Conservation (phyloP, 345 rosid species). For the Boechera stricta region DNA sequence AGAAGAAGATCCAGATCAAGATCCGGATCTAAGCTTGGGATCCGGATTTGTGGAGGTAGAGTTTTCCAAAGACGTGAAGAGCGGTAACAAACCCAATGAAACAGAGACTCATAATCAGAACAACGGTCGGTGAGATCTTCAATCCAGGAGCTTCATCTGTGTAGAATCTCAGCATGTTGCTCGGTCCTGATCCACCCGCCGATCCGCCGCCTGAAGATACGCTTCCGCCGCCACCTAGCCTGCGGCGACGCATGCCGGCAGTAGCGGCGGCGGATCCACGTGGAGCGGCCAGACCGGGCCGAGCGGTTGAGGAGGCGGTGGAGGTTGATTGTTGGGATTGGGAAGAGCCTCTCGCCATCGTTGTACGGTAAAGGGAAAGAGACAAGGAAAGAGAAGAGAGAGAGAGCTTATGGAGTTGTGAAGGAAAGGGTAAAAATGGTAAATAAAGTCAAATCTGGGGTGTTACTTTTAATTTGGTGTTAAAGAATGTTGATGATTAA, state of each 20-base stretch:
- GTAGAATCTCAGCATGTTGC: constrained; percentile 94
- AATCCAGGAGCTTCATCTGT: constrained; percentile 93
- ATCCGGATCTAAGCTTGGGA: constrained; percentile 48
- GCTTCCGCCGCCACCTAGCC: constrained; percentile 51
- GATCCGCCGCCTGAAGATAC: constrained; percentile 47
- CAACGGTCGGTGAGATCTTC: constrained; percentile 92
- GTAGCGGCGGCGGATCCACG: constrained; percentile 94
- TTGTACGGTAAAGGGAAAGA: constrained; percentile 19
- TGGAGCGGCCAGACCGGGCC: constrained; percentile 77
- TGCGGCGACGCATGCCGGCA: constrained; percentile 94
- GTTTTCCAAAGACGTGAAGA: constrained; percentile 91
- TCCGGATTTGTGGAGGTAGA: constrained; percentile 71
- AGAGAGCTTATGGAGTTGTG: neutral
- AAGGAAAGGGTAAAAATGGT: constrained; percentile 19
- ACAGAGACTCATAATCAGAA: constrained; percentile 92
- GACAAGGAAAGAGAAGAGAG: neutral
- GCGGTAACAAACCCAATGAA: constrained; percentile 96
- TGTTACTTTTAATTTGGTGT: too few relatives aligned
- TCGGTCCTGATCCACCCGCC: constrained; percentile 48
- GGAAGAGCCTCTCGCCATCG: constrained; percentile 87
- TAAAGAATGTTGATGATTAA: too few relatives aligned
- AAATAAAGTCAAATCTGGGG: constrained; percentile 34
- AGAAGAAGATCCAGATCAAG: constrained; percentile 2
- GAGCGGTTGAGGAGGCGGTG: constrained; percentile 57
- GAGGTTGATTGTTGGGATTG: constrained; percentile 73